phyloP scores from a whole-genome alignment of 768 basidiomycete species.

The Trametes cinnabarina region DNA sequence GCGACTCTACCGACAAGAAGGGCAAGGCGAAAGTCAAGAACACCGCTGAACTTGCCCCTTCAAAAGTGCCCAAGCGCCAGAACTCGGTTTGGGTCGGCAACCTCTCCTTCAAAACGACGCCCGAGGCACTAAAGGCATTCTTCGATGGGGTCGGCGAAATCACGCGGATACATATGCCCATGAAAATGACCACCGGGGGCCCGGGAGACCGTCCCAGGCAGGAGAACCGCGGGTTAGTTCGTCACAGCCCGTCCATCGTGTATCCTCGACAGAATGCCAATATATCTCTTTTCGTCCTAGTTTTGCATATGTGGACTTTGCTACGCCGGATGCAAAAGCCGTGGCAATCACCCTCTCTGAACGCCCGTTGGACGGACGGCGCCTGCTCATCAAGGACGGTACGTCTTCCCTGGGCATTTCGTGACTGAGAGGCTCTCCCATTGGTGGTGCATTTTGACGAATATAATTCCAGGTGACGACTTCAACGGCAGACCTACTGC shows the following conservation, averaged over 20 bases:
- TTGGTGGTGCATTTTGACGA: not conserved
- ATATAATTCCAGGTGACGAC: slow-evolving; percentile 55
- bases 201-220: slow-evolving; percentile 40
- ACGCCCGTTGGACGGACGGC: slow-evolving; percentile 76
- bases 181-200: slow-evolving; percentile 51
- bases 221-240: slow-evolving; percentile 77
- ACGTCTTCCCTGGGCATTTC: slow-evolving; percentile 22
- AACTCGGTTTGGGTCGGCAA: slow-evolving; percentile 97
- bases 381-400: slow-evolving; percentile 93
- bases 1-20: slow-evolving; percentile 41
- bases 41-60: slow-evolving; percentile 29
- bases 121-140: slow-evolving; percentile 65
- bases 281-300: slow-evolving; percentile 41
- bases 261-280: not conserved
- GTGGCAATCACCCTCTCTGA: slow-evolving; percentile 83
- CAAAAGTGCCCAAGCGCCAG: slow-evolving; percentile 52
- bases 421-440: not conserved
- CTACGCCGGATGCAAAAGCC: slow-evolving; percentile 67
- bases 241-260: not conserved
- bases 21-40: slow-evolving; percentile 33
- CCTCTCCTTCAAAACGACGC: slow-evolving; percentile 84
- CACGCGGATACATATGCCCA: slow-evolving; percentile 84
- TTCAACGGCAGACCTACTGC: slow-evolving; percentile 66
- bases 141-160: slow-evolving; percentile 73
- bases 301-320: slow-evolving; percentile 96